These are phyloP conservation scores for Nicotiana tabacum DNA, from an alignment of 257 asterid species.

Conservation along the genomic window DNA sequence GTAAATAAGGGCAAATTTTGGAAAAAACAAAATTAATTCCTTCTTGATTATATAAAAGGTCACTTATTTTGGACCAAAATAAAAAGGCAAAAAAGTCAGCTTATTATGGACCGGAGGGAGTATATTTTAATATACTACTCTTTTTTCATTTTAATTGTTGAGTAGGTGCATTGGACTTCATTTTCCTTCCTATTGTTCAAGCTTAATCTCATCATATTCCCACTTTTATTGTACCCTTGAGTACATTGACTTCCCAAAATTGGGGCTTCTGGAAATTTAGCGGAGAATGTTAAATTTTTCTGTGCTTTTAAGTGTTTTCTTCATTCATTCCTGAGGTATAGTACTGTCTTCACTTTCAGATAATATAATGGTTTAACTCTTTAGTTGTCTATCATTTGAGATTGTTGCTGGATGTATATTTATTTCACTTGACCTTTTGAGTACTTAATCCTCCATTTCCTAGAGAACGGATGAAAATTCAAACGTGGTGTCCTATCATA, in stretches of 20 bases:
- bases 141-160: neutral
- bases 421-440: neutral
- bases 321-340: neutral
- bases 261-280: neutral
- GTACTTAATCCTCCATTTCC: neutral
- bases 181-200: neutral
- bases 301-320: neutral
- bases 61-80: no score
- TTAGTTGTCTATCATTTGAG: conserved; percentile 1
- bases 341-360: neutral
- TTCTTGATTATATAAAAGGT: no score
- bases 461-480: neutral
- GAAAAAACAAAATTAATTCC: no score
- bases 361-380: neutral
- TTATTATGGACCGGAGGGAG: no score
- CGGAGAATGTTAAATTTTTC: neutral
- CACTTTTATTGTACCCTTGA: neutral
- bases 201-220: neutral
- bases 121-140: neutral
- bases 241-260: neutral
- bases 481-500: neutral
- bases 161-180: neutral
- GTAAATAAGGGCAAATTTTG: no score
- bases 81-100: no score
- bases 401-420: neutral